Percentiles rank a stretch among this genome's conserved stretches.
Conservation (phyloP, 768 basidiomycete genomes). For the Termitomyces sp. region DNA sequence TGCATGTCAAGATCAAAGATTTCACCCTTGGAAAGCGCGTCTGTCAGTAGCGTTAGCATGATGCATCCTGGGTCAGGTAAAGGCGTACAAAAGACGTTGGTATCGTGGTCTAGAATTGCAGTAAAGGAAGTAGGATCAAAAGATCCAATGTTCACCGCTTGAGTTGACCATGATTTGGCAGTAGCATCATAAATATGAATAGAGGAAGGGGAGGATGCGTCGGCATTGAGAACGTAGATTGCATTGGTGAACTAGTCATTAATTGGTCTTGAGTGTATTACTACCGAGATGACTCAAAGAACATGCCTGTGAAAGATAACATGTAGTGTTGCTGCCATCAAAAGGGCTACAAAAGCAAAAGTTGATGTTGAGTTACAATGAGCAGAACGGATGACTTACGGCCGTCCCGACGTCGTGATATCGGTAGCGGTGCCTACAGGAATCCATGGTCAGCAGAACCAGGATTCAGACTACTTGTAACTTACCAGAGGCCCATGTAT, state of each 20-base stretch:
- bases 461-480: background rate
- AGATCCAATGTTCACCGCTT: constrained; percentile 41
- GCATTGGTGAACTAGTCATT: constrained; percentile 70
- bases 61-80: background rate
- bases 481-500: constrained; percentile 59
- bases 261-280: background rate
- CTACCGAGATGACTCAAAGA: background rate
- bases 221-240: constrained; percentile 79
- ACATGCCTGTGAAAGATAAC: constrained; percentile 65
- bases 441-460: constrained; percentile 1
- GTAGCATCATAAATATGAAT: constrained; percentile 80
- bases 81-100: constrained; percentile 76
- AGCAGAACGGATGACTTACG: constrained; percentile 36
- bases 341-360: constrained; percentile 44
- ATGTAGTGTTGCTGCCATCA: constrained; percentile 54
- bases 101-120: constrained; percentile 90
- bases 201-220: constrained; percentile 58
- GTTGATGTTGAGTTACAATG: background rate
- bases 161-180: constrained; percentile 73
- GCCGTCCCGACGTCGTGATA: constrained; percentile 69
- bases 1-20: constrained; percentile 71
- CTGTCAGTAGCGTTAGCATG: constrained; percentile 25
- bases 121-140: constrained; percentile 62
- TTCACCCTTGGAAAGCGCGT: constrained; percentile 61
- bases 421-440: constrained; percentile 49